Percentiles rank a stretch among this genome's conserved stretches.
These are phyloP conservation scores for Ophiocordyceps australis DNA, from an alignment of 2,329 filamentous ascomycete species.

Conservation along the genomic window DNA sequence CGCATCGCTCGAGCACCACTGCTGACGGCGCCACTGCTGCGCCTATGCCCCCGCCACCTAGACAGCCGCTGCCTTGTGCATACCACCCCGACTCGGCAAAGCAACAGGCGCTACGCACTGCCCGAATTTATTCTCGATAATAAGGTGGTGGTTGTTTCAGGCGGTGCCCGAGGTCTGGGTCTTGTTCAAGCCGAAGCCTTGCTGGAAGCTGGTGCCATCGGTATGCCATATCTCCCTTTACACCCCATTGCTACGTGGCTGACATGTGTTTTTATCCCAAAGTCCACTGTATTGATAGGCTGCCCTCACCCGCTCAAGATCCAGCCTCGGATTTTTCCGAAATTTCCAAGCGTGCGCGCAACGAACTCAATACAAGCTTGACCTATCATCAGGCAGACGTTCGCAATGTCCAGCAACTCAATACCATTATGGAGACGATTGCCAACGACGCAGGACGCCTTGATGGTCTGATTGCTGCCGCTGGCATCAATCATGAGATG, in stretches of 20 bases:
- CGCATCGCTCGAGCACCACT: conserved; percentile 2
- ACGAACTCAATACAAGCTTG: conserved; percentile 47
- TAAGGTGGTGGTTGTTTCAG: conserved; percentile 61
- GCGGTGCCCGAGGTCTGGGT: conserved; percentile 60
- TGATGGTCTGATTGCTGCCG: conserved; percentile 58
- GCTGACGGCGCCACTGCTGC: conserved; percentile 2
- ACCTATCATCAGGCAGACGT: conserved; percentile 70
- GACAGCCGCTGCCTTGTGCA: conserved; percentile 5
- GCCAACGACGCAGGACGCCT: conserved; percentile 51
- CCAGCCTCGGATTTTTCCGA: conserved; percentile 39
- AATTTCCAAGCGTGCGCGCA: conserved; percentile 42
- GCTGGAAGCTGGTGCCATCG: conserved; percentile 59
- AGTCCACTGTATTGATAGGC: conserved; percentile 50
- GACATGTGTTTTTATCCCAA: not conserved
- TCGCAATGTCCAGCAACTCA: conserved; percentile 48
- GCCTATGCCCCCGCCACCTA: conserved; percentile 3
- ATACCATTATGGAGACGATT: conserved; percentile 50
- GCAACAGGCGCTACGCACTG: conserved; percentile 15
- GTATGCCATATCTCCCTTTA: conserved; percentile 11
- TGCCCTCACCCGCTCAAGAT: conserved; percentile 28
- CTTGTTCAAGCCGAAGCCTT: conserved; percentile 64
- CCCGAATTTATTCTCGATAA: conserved; percentile 61
- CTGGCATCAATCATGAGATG: conserved; percentile 66
- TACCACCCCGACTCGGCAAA: conserved; percentile 4
- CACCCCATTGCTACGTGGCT: not conserved